Conservation (phyloP, 257 asterid genomes). For the Plectranthus barbatus region DNA sequence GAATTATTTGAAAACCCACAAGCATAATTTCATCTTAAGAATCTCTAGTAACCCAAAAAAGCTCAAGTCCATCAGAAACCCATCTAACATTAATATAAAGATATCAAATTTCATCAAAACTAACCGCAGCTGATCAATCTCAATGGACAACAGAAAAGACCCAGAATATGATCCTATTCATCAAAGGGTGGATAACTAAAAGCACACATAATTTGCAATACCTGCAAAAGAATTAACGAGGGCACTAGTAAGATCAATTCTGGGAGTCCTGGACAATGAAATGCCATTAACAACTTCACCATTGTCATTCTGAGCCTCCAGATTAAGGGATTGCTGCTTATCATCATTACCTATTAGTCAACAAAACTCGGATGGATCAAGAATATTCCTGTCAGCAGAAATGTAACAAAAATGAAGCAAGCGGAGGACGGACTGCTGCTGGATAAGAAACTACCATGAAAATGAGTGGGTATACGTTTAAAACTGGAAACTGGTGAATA, state of each 20-base stretch:
- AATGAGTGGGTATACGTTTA: constrained; percentile 17
- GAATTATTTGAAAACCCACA: background rate
- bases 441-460: constrained; percentile 15
- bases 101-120: background rate
- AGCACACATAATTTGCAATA: background rate
- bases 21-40: background rate
- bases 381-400: background rate
- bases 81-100: background rate
- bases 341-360: constrained; percentile 16
- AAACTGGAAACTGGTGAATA: constrained; percentile 14
- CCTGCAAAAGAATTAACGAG: constrained; percentile 18
- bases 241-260: constrained; percentile 21
- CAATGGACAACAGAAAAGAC: background rate
- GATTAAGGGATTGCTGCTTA: constrained; percentile 14
- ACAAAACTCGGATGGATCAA: background rate
- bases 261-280: constrained; percentile 21
- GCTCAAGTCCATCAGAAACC: background rate
- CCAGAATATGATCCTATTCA: background rate
- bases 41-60: background rate
- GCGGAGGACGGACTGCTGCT: background rate
- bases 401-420: background rate
- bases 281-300: constrained; percentile 7
- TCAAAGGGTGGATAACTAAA: background rate
- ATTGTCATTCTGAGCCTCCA: constrained; percentile 16
- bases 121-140: background rate